phyloP scores from a whole-genome alignment of 2,329 filamentous ascomycete species.

The Drechslera avenae region DNA sequence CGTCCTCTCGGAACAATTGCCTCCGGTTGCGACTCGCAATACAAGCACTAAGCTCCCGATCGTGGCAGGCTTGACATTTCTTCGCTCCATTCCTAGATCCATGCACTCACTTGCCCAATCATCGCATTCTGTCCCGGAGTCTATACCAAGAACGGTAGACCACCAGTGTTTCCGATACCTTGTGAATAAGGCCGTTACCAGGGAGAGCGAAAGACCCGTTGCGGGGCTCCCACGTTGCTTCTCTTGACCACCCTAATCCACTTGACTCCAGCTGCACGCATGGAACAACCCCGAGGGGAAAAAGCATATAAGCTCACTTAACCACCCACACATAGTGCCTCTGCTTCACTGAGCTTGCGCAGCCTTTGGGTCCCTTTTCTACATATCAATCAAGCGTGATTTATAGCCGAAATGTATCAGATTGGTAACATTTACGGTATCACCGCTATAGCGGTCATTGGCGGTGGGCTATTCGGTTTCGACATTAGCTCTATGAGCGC shows the following conservation, averaged over 20 bases:
- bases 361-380: constrained; percentile 9
- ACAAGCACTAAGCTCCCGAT: constrained; percentile 24
- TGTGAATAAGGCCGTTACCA: constrained; percentile 10
- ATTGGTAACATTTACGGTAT: constrained; percentile 65
- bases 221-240: constrained; percentile 26
- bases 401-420: constrained; percentile 35
- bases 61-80: constrained; percentile 27
- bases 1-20: constrained; percentile 8
- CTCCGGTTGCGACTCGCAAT: constrained; percentile 18
- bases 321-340: neutral
- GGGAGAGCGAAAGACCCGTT: constrained; percentile 20
- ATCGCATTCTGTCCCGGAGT: constrained; percentile 17
- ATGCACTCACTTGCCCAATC: constrained; percentile 20
- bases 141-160: constrained; percentile 24
- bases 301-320: constrained; percentile 23
- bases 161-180: constrained; percentile 19
- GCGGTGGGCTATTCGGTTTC: constrained; percentile 76
- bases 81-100: constrained; percentile 11
- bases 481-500: constrained; percentile 76
- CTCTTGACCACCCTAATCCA: too few relatives aligned
- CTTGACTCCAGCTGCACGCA: constrained; percentile 9
- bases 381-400: neutral
- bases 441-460: constrained; percentile 63
- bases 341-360: constrained; percentile 3
- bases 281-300: constrained; percentile 8